A percentile compares a stretch with the other conserved stretches of the same genome.
These are phyloP conservation scores for Pythium phragmitis DNA, from an alignment of 352 stramenopile species.

Conservation along the genomic window DNA sequence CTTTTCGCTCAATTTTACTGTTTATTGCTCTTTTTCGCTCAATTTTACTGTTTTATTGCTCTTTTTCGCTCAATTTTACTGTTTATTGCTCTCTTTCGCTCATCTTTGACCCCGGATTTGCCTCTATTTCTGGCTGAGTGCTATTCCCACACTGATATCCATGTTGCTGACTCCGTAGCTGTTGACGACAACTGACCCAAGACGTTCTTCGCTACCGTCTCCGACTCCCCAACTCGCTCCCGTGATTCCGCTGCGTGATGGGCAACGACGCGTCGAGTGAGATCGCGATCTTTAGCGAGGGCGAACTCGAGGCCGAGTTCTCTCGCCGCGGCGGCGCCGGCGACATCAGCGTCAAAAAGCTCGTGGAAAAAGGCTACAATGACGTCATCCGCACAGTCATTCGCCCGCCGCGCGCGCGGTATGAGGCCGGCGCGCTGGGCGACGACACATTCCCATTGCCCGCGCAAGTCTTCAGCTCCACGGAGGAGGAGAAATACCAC, in stretches of 20 bases:
- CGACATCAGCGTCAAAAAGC: conserved; percentile 72
- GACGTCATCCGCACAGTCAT: conserved; percentile 77
- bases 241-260: conserved; percentile 32
- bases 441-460: conserved; percentile 44
- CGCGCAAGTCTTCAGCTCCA: conserved; percentile 2
- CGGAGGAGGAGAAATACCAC: background rate
- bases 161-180: no score
- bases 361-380: conserved; percentile 73
- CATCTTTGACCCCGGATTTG: no score
- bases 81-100: no score
- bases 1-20: no score
- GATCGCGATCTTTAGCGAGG: conserved; percentile 83
- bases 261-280: conserved; percentile 69
- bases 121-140: no score
- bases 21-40: no score
- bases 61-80: no score
- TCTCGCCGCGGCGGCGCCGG: conserved; percentile 54
- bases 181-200: no score
- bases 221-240: background rate
- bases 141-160: no score
- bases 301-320: conserved; percentile 75
- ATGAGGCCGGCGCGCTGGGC: conserved; percentile 52
- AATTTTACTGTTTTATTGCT: no score
- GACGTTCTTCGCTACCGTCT: background rate
- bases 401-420: conserved; percentile 60